Evolutionary conservation across 148 eudicot genomes (phyloP).

Genomic region (Rhododendron kiyosumense): DNA sequence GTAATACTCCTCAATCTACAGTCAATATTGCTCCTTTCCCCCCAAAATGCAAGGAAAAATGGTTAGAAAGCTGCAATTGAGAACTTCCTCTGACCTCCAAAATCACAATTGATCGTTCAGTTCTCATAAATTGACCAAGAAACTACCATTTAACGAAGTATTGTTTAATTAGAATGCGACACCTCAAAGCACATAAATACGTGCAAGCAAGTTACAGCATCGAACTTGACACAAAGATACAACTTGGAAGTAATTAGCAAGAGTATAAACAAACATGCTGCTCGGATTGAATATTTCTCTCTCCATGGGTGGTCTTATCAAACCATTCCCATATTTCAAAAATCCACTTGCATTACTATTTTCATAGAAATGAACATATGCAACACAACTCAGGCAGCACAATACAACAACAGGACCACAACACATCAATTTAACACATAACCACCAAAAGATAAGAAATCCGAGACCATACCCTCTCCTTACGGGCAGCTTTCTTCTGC

Average conservation of each 20-base stretch:
- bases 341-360: not conserved
- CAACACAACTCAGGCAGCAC: not conserved
- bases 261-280: not conserved
- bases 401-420: not conserved
- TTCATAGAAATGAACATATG: not conserved
- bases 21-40: not conserved
- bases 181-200: not conserved
- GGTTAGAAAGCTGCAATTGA: not conserved
- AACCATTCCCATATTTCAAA: not conserved
- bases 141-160: not conserved
- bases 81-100: not conserved
- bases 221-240: not conserved
- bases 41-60: not conserved
- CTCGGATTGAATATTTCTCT: not conserved
- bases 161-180: not conserved
- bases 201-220: not conserved
- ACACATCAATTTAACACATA: not conserved
- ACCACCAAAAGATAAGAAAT: not conserved
- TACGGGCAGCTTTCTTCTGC: slow-evolving; percentile 85
- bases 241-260: not conserved
- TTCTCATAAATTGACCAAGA: not conserved
- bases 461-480: slow-evolving; percentile 65
- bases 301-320: not conserved
- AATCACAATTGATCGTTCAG: not conserved
- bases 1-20: not conserved